Base-by-base conservation (phyloP, 2,329 filamentous ascomycete species). In the Cercospora berteroae region DNA sequence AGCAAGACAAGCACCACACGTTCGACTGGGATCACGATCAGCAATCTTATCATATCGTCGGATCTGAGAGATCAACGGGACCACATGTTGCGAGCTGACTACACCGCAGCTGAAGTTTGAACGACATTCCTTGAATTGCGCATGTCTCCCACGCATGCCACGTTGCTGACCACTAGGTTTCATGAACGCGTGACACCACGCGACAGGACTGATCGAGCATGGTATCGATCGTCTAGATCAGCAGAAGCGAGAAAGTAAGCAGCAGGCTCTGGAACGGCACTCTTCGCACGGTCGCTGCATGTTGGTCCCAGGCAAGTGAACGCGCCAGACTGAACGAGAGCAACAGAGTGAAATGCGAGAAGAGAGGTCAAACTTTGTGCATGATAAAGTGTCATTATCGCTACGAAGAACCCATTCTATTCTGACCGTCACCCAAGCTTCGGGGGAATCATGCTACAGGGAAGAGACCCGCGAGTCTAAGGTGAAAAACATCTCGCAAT, bases 1-100 rank as follows among this genome's bases (percentile, higher is more conserved):
- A 50, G 44, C 44, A 13, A 23, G 44, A 50, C 18, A 25, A 50
- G 44, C 44, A 50, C 23, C 44, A 13, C 44, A 12, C 20, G 16
- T 39, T 50, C 18, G 18, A 50, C 44, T 23, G 20, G 20, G 44
- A 25, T 50, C 44, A 6, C 20, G 44, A 50, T 50, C 44, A 50
- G 44, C 44, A 50, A 50, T 50, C 44, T 36, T 18, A 59, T 59
- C 56, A 36, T 59, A 59, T 59, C 56, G n/a, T 59, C 56, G 56
- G 56, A 59, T 58, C 56, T 58, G 39, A 2, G 33, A 58, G 56
- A 58, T 59, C 31, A 31, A 36, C 56, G 56, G 56, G 27, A 36
- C 29, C 56, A 59, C 18, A 27, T 59, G n/a, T 31, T 33, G 25
- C 29, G 9, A 20, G 5, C 56, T 25, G 56, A 59, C 33, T 18